Evolutionary conservation across 1,284 basidiomycete species (phyloP).

Genomic region (Grifola frondosa): DNA sequence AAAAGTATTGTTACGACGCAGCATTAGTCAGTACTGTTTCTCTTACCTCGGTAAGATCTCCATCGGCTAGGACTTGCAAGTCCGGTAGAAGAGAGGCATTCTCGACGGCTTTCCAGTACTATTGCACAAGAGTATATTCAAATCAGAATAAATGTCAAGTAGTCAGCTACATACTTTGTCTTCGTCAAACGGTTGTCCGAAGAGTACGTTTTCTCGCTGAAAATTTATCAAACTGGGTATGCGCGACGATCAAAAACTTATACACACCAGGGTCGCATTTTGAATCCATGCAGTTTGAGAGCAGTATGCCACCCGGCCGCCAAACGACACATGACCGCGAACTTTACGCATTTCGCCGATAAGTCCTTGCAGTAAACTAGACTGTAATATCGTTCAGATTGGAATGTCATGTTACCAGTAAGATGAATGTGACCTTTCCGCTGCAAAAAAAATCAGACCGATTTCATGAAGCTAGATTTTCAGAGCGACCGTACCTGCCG

Average conservation of each 20-base stretch:
- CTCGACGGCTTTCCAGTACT: conserved; percentile 67
- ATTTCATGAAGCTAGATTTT: neutral
- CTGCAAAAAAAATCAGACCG: conserved; percentile 4
- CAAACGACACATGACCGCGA: conserved; percentile 56
- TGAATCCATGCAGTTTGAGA: conserved; percentile 91
- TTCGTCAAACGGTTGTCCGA: conserved; percentile 69
- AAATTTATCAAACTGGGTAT: neutral
- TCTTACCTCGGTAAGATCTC: conserved; percentile 69
- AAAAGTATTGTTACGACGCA: neutral
- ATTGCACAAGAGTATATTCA: neutral
- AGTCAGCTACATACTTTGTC: conserved; percentile 30
- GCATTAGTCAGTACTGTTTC: neutral
- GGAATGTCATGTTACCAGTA: neutral
- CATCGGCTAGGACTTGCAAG: conserved; percentile 70
- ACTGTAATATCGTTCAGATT: conserved; percentile 37
- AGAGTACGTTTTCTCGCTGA: conserved; percentile 62
- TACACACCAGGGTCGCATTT: conserved; percentile 67
- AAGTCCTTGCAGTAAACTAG: conserved; percentile 68
- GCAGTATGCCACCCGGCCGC: conserved; percentile 78
- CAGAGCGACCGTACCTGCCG: conserved; percentile 44
- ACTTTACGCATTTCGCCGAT: conserved; percentile 73
- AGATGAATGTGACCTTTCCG: conserved; percentile 15
- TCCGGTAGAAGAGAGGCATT: conserved; percentile 66
- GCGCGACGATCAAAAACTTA: neutral
- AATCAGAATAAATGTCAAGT: neutral